Percentiles rank a stretch among this genome's conserved stretches.
Conservation (phyloP, 352 stramenopile species). For the Globisporangium apiculatum region DNA sequence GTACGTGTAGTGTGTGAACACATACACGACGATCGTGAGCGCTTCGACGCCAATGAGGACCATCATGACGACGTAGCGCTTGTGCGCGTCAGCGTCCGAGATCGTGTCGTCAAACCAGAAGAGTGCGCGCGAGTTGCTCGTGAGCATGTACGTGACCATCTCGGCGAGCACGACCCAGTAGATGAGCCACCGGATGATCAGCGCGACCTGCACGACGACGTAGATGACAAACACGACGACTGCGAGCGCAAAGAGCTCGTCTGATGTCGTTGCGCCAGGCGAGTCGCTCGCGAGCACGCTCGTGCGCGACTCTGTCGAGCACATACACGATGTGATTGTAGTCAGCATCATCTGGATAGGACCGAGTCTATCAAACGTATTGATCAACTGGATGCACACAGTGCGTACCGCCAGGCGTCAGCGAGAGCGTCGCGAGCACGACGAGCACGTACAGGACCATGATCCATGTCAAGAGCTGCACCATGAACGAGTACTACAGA, state of each 20-base stretch:
- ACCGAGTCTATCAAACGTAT: too few species aligned
- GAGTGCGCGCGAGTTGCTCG: conserved; percentile 11
- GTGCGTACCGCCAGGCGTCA: conserved; percentile 8
- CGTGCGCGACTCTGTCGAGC: neutral
- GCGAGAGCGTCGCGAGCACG: conserved; percentile 18
- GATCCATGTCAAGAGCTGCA: conserved; percentile 26
- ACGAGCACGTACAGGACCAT: conserved; percentile 30
- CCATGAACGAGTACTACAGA: conserved; percentile 20
- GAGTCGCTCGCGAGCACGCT: conserved; percentile 3
- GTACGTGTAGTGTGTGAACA: conserved; percentile 45
- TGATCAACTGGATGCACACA: neutral
- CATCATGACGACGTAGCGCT: conserved; percentile 12
- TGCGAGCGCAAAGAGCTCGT: conserved; percentile 47
- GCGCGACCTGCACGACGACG: conserved; percentile 34
- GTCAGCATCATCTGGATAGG: too few species aligned
- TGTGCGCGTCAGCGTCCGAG: conserved; percentile 31
- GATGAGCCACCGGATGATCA: conserved; percentile 48
- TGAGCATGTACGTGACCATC: conserved; percentile 19
- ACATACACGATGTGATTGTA: neutral
- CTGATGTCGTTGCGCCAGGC: conserved; percentile 18
- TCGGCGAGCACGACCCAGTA: conserved; percentile 48
- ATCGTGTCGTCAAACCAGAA: conserved; percentile 22
- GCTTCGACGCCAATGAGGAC: conserved; percentile 32
- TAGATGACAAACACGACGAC: conserved; percentile 44
- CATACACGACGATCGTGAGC: conserved; percentile 33